phyloP scores from a whole-genome alignment of 2,329 filamentous ascomycete species.

The Acarospora socialis region DNA sequence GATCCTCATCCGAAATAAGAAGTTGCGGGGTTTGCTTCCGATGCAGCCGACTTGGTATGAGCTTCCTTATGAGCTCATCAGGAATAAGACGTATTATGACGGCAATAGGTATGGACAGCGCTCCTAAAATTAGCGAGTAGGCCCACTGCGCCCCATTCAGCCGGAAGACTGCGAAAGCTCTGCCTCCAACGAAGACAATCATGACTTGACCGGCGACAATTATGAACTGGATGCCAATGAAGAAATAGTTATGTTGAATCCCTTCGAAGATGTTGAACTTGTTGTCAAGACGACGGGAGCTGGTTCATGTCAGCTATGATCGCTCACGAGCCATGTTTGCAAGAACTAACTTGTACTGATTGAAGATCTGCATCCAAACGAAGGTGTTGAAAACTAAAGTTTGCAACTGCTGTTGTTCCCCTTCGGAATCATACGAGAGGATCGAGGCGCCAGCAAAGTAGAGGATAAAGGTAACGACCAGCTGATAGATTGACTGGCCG shows the following conservation, averaged over 20 bases:
- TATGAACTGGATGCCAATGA: conserved; percentile 47
- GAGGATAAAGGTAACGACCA: conserved; percentile 27
- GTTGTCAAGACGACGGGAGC: conserved; percentile 30
- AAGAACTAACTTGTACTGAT: conserved; percentile 30
- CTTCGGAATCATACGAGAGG: conserved; percentile 17
- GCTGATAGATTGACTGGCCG: conserved; percentile 29
- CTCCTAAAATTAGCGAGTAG: conserved; percentile 53
- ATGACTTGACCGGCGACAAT: conserved; percentile 57
- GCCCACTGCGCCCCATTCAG: conserved; percentile 55
- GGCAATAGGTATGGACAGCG: conserved; percentile 52
- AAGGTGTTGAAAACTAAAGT: conserved; percentile 33
- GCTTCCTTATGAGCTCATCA: conserved; percentile 36
- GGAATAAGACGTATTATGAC: conserved; percentile 46
- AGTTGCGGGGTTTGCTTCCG: conserved; percentile 28
- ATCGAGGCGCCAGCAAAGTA: conserved; percentile 27
- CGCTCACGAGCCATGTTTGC: not conserved
- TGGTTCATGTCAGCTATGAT: conserved; percentile 5
- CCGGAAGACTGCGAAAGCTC: conserved; percentile 48
- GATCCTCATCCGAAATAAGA: conserved; percentile 32
- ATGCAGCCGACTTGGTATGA: conserved; percentile 27
- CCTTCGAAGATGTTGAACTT: conserved; percentile 32
- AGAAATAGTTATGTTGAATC: conserved; percentile 29
- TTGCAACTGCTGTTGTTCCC: conserved; percentile 18
- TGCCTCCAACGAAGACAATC: conserved; percentile 56
- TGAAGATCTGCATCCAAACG: conserved; percentile 35